Conservation (phyloP, 306 rosid genomes). For the Cajanus cajan region DNA sequence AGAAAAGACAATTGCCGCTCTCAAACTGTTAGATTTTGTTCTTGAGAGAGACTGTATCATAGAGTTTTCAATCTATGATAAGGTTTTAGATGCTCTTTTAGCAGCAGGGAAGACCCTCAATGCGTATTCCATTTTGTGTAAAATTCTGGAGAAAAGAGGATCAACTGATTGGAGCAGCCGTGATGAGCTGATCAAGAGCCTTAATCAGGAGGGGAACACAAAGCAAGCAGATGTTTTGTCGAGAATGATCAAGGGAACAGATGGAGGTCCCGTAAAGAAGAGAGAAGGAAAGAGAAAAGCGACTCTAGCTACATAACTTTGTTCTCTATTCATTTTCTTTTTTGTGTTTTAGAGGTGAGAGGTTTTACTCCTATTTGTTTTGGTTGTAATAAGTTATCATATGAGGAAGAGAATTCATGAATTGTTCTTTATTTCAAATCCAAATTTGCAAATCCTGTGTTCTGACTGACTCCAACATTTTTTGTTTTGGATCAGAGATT, state of each 20-base stretch:
- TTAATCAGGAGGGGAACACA: slow-evolving; percentile 84
- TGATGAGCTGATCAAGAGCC: slow-evolving; percentile 69
- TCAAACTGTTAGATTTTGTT: slow-evolving; percentile 80
- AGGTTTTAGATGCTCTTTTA: slow-evolving; percentile 76
- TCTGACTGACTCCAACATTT: slow-evolving; percentile 18
- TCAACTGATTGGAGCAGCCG: slow-evolving; percentile 63
- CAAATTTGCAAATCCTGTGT: slow-evolving; percentile 13
- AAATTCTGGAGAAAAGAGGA: slow-evolving; percentile 80
- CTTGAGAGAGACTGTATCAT: slow-evolving; percentile 66
- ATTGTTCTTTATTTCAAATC: slow-evolving; percentile 23
- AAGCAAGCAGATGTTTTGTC: slow-evolving; percentile 91
- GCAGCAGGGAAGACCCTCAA: slow-evolving; percentile 82
- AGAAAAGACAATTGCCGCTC: slow-evolving; percentile 84
- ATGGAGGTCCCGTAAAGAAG: slow-evolving; percentile 30
- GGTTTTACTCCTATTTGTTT: slow-evolving; percentile 20
- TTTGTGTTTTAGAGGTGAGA: slow-evolving; percentile 38
- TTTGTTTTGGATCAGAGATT: slow-evolving; percentile 20
- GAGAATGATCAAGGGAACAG: slow-evolving; percentile 64
- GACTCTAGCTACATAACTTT: slow-evolving; percentile 39
- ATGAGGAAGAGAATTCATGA: slow-evolving; percentile 11
- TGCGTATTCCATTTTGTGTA: slow-evolving; percentile 79
- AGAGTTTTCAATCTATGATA: slow-evolving; percentile 69
- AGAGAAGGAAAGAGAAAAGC: slow-evolving; percentile 54
- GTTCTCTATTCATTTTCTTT: slow-evolving; percentile 15
- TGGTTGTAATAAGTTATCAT: slow-evolving; percentile 33